Evolutionary conservation across 1,139 yeast genomes (phyloP), one percentile per base, ranked within the genome.

Genomic region (Blastobotrys petasosporus): DNA sequence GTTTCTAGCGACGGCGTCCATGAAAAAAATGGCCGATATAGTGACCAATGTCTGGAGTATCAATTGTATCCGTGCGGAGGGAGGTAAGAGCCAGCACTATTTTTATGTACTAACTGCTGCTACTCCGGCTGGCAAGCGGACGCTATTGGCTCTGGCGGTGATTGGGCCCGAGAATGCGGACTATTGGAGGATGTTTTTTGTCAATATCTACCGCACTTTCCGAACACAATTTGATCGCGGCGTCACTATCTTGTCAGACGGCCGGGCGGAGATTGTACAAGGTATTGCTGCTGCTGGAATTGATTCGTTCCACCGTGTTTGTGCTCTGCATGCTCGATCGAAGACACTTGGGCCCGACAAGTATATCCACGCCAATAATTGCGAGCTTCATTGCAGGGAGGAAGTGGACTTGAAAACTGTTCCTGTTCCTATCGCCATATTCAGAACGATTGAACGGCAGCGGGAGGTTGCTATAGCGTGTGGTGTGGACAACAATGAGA

Each of bases 401-500:
- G 15, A 36, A 17, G 17, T 41, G 4, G 45, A 41, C 20, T 4
- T n/a, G 8, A 32, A 20, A 10, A 25, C 32, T 2, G 29, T 13
- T n/a, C 45, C 45, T 10, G 20, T 41, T 35, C 40, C 32, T 9
- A 32, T 41, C n/a, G 39, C 15, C 20, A 30, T 41, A 4, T 41
- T 10, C 32, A 34, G 45, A n/a, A 32, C 45, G 7, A 41, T 30
- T 6, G 45, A 41, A 15, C 29, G 36, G 12, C 45, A 41, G 13
- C 36, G 45, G 6, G 40, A 41, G n/a, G 39, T 37, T n/a, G 45
- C 40, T 2, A 25, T 41, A 3, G 11, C 31, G 15, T 17, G 32
- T 13, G 32, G 31, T 3, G 36, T 36, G 2, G 45, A 35, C 17
- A 12, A 23, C 15, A 36, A 32, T 6, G 39, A 35, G 4, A 36